These are phyloP conservation scores for Trapa bicornis DNA, from an alignment of 345 rosid species.

Conservation along the genomic window DNA sequence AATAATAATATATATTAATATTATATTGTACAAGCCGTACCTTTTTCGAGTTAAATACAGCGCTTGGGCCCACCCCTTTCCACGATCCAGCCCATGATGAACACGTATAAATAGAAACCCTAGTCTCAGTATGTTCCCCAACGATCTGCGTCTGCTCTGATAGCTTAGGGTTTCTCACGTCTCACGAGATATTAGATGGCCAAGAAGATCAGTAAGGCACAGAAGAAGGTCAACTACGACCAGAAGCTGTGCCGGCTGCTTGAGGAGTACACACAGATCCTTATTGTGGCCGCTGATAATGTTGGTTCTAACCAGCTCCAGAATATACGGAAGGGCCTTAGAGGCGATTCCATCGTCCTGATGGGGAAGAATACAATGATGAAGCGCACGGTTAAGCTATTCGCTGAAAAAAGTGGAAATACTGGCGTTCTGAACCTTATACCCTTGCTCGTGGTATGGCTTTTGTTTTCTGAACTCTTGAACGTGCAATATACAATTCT, in stretches of 20 bases:
- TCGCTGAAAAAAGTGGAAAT: constrained; percentile 42
- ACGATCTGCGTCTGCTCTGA: background rate
- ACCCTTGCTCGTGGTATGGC: constrained; percentile 41
- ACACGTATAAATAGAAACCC: background rate
- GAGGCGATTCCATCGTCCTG: constrained; percentile 52
- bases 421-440: constrained; percentile 26
- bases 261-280: constrained; percentile 56
- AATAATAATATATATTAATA: too few species aligned
- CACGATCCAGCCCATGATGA: background rate
- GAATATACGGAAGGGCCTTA: constrained; percentile 46
- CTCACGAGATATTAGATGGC: constrained; percentile 7
- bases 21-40: background rate
- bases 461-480: background rate
- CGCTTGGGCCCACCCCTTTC: background rate
- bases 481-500: background rate
- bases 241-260: constrained; percentile 51
- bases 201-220: constrained; percentile 19
- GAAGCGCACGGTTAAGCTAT: constrained; percentile 58
- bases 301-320: constrained; percentile 69
- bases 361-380: constrained; percentile 90
- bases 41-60: background rate
- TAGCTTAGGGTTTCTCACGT: background rate
- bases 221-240: constrained; percentile 56
- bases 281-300: constrained; percentile 57
- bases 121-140: background rate